These are phyloP conservation scores for Yamadazyma phyllophila DNA, from an alignment of 805 yeast genomes.

Conservation along the genomic window DNA sequence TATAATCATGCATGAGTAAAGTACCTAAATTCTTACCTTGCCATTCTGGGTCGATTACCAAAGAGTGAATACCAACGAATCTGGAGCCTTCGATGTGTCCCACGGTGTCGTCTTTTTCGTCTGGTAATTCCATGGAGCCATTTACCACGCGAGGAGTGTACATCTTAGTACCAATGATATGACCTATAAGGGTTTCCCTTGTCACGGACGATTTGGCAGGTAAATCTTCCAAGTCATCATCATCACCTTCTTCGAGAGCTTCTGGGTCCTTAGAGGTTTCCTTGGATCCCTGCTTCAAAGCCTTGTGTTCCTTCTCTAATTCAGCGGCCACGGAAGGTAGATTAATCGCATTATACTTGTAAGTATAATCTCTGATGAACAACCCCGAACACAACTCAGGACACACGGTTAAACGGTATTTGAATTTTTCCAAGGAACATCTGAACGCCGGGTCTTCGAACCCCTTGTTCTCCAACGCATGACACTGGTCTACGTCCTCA, in stretches of 20 bases:
- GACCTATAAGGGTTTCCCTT: slow-evolving; percentile 72
- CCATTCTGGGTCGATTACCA: slow-evolving; percentile 74
- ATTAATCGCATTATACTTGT: slow-evolving; percentile 41
- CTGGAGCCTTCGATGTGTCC: slow-evolving; percentile 80
- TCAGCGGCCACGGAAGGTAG: slow-evolving; percentile 39
- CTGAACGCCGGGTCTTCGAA: slow-evolving; percentile 60
- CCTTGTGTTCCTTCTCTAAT: slow-evolving; percentile 26
- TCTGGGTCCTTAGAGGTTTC: slow-evolving; percentile 7
- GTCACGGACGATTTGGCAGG: slow-evolving; percentile 50
- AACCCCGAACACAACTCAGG: slow-evolving; percentile 92
- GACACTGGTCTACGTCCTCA: slow-evolving; percentile 66
- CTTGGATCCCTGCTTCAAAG: slow-evolving; percentile 11
- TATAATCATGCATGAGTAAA: slow-evolving; percentile 78
- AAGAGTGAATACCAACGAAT: slow-evolving; percentile 76
- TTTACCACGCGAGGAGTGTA: slow-evolving; percentile 49
- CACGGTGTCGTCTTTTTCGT: slow-evolving; percentile 21
- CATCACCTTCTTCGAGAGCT: slow-evolving; percentile 15
- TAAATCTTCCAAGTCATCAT: slow-evolving; percentile 36
- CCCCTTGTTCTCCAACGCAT: slow-evolving; percentile 61
- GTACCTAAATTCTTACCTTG: slow-evolving; percentile 83
- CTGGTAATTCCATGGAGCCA: slow-evolving; percentile 61
- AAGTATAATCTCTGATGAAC: slow-evolving; percentile 67
- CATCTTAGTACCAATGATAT: slow-evolving; percentile 75
- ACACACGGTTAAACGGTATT: slow-evolving; percentile 72
- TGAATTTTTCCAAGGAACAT: slow-evolving; percentile 56